phyloP scores from a whole-genome alignment of 805 yeast genomes.

The Candida koratica region DNA sequence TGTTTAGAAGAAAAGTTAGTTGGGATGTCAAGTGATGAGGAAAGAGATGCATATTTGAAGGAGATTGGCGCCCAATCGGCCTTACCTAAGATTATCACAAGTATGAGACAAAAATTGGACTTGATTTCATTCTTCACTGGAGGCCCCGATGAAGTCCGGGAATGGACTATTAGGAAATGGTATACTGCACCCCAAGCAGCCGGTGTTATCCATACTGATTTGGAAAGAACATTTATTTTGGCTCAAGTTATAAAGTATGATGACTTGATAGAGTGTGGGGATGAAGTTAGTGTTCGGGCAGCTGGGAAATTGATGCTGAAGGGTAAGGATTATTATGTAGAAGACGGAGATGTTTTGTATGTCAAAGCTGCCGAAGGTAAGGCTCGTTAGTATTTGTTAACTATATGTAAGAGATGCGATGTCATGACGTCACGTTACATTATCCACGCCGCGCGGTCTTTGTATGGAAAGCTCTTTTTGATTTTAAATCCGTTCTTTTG shows the following conservation, averaged over 20 bases:
- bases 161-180: conserved; percentile 93
- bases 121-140: conserved; percentile 93
- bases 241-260: conserved; percentile 88
- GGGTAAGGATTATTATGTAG: conserved; percentile 93
- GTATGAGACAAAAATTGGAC: conserved; percentile 83
- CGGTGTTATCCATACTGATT: conserved; percentile 94
- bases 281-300: conserved; percentile 77
- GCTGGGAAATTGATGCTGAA: conserved; percentile 86
- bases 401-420: no score
- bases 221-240: conserved; percentile 89
- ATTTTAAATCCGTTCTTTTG: no score
- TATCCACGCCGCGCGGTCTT: no score
- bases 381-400: no score
- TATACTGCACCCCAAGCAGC: conserved; percentile 98
- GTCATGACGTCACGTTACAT: no score
- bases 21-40: conserved; percentile 79
- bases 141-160: conserved; percentile 95
- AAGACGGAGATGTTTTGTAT: conserved; percentile 89
- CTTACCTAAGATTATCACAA: conserved; percentile 77
- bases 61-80: conserved; percentile 71
- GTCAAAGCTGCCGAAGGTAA: conserved; percentile 95
- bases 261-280: conserved; percentile 67
- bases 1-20: conserved; percentile 90
- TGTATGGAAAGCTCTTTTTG: no score
- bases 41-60: conserved; percentile 73